phyloP scores from a whole-genome alignment of 345 rosid genomes.

The Bruguiera sexangula region DNA sequence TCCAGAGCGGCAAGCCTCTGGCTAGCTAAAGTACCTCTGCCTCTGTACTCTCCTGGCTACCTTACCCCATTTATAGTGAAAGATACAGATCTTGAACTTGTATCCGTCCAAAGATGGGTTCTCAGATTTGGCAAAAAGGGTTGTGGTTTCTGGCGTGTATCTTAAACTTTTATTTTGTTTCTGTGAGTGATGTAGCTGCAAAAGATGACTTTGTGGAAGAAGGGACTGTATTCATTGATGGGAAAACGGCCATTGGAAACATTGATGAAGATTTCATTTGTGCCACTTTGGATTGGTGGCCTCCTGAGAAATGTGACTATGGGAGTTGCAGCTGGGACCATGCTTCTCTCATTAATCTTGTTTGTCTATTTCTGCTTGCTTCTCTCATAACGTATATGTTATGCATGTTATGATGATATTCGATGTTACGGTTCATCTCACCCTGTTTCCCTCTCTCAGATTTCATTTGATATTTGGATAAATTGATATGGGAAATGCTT shows the following conservation, averaged over 20 bases:
- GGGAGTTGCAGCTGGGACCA: slow-evolving; percentile 85
- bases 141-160: slow-evolving; percentile 32
- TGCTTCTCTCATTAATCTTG: slow-evolving; percentile 92
- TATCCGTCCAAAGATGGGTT: slow-evolving; percentile 34
- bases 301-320: slow-evolving; percentile 95
- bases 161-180: slow-evolving; percentile 12
- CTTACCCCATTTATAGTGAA: slow-evolving; percentile 2
- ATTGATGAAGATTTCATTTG: slow-evolving; percentile 84
- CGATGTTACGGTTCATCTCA: no score
- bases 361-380: slow-evolving; percentile 9
- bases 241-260: slow-evolving; percentile 53
- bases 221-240: slow-evolving; percentile 57
- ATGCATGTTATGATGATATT: neutral
- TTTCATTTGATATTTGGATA: neutral
- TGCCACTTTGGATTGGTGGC: slow-evolving; percentile 99
- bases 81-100: slow-evolving; percentile 21
- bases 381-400: neutral
- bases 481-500: no score
- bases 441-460: neutral
- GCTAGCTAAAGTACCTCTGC: neutral
- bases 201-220: slow-evolving; percentile 15
- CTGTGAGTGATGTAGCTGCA: slow-evolving; percentile 19
- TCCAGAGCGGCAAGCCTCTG: neutral
- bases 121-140: slow-evolving; percentile 27
- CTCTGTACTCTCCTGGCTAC: slow-evolving; percentile 14